Evolutionary conservation across 2,329 filamentous ascomycete genomes (phyloP).

Genomic region (Aspergillus pseudoterreus): DNA sequence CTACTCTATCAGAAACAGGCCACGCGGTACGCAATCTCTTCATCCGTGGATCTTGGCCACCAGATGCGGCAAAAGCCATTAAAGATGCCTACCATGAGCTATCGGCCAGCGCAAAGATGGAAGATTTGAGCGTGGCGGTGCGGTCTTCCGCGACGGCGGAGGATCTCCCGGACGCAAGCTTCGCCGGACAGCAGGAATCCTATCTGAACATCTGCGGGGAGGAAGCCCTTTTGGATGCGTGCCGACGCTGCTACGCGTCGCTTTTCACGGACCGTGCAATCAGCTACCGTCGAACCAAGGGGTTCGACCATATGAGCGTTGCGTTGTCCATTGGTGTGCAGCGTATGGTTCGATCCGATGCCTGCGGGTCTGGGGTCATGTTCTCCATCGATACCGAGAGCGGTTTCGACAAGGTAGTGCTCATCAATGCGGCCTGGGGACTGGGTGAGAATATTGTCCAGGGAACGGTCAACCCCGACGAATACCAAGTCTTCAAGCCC

Average conservation of each 20-base stretch:
- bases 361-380: slow-evolving; percentile 37
- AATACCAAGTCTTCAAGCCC: slow-evolving; percentile 40
- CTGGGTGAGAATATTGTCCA: slow-evolving; percentile 40
- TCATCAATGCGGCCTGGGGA: slow-evolving; percentile 39
- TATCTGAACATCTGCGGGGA: slow-evolving; percentile 35
- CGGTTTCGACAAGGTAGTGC: slow-evolving; percentile 38
- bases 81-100: neutral
- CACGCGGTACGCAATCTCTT: neutral
- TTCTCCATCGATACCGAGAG: slow-evolving; percentile 41
- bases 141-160: slow-evolving; percentile 40
- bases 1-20: neutral
- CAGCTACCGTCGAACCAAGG: slow-evolving; percentile 12
- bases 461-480: slow-evolving; percentile 37
- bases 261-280: neutral
- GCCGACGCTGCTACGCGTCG: neutral
- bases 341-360: slow-evolving; percentile 32
- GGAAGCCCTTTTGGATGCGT: slow-evolving; percentile 28
- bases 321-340: slow-evolving; percentile 22
- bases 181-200: slow-evolving; percentile 38
- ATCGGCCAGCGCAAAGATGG: neutral
- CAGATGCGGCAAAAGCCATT: neutral
- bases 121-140: slow-evolving; percentile 33
- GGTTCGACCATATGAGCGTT: slow-evolving; percentile 19
- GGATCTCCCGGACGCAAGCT: slow-evolving; percentile 38
- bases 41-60: neutral